phyloP scores from a whole-genome alignment of 1,139 yeast genomes.

The Suzukiozyma palmioleophila region DNA sequence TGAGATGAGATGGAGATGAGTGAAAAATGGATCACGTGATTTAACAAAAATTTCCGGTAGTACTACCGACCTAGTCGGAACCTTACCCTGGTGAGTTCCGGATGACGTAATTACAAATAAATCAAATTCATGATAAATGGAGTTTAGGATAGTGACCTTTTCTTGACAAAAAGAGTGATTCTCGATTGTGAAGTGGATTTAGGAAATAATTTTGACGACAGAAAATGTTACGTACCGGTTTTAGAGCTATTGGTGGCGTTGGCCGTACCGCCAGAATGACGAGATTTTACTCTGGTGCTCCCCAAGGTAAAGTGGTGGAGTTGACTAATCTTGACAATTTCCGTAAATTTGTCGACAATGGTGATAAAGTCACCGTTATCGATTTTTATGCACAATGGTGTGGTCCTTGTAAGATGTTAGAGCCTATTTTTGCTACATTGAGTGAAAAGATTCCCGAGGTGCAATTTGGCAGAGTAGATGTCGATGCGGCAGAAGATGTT shows the following conservation, averaged over 20 bases:
- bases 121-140: no score
- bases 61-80: no score
- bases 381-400: constrained; percentile 47
- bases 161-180: no score
- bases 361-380: constrained; percentile 30
- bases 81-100: no score
- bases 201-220: no score
- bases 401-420: constrained; percentile 44
- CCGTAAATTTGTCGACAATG: constrained; percentile 12
- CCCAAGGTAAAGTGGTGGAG: constrained; percentile 16
- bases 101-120: no score
- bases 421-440: constrained; percentile 33
- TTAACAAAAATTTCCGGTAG: no score
- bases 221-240: constrained; percentile 1
- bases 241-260: not conserved
- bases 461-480: constrained; percentile 35
- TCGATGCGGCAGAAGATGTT: constrained; percentile 27
- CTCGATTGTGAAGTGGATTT: no score
- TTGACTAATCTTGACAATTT: constrained; percentile 16
- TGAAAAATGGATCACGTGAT: no score
- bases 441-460: constrained; percentile 37
- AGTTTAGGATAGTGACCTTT: no score
- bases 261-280: not conserved
- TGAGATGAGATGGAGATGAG: no score
- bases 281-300: constrained; percentile 3